phyloP scores from a whole-genome alignment of 768 basidiomycete species.

The Obba rivulosa region DNA sequence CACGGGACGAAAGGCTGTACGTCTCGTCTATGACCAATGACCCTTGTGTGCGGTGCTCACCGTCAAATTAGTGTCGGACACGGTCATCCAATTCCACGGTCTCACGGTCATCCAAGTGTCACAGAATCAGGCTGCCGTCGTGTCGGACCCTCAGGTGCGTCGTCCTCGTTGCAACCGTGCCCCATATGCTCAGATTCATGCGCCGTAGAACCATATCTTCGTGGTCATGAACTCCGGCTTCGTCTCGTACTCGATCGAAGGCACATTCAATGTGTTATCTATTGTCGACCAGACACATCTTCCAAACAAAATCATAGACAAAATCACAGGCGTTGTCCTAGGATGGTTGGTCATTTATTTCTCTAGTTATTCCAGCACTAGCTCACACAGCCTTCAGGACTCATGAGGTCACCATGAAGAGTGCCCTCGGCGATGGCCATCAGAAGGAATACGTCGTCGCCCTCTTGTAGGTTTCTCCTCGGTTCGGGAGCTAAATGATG shows the following conservation, averaged over 20 bases:
- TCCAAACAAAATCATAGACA: slow-evolving; percentile 51
- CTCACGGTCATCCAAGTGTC: slow-evolving; percentile 83
- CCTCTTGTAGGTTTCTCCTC: slow-evolving; percentile 50
- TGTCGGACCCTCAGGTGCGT: slow-evolving; percentile 64
- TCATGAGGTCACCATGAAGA: slow-evolving; percentile 77
- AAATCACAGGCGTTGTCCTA: slow-evolving; percentile 54
- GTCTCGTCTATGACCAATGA: slow-evolving; percentile 25
- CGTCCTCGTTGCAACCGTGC: slow-evolving; percentile 16
- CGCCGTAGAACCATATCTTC: slow-evolving; percentile 59
- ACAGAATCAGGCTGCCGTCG: slow-evolving; percentile 75
- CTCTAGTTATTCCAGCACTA: not conserved
- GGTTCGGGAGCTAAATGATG: not conserved
- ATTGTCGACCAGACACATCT: slow-evolving; percentile 85
- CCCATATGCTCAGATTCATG: not conserved
- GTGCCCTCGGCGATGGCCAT: slow-evolving; percentile 36
- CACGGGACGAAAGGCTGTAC: slow-evolving; percentile 61
- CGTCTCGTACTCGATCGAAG: slow-evolving; percentile 71
- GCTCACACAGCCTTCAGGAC: slow-evolving; percentile 31
- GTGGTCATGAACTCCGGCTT: slow-evolving; percentile 77
- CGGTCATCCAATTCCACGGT: slow-evolving; percentile 75
- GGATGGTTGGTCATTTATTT: slow-evolving; percentile 38
- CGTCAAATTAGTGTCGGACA: slow-evolving; percentile 60
- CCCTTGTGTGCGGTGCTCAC: not conserved
- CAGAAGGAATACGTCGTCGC: slow-evolving; percentile 72
- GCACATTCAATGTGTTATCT: slow-evolving; percentile 69